A percentile compares a stretch with the other conserved stretches of the same genome.
Conservation (phyloP, 495 filamentous ascomycete genomes). For the Xeromyces bisporus region DNA sequence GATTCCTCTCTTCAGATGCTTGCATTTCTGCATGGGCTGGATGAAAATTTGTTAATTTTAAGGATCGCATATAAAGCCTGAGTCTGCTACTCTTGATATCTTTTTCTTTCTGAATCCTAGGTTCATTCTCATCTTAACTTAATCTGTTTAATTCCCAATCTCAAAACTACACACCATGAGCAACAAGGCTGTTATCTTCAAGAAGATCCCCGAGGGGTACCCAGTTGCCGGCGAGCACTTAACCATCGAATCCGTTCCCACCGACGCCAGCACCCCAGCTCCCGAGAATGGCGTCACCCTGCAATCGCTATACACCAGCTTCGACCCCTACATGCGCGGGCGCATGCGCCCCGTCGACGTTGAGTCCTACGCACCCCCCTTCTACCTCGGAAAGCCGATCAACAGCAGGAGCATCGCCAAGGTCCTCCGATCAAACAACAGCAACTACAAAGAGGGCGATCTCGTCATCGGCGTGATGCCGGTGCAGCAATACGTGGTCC, state of each 20-base stretch:
- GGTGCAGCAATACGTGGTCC: constrained; percentile 41
- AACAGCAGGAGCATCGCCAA: constrained; percentile 38
- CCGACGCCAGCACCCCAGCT: constrained; percentile 47
- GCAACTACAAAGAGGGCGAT: constrained; percentile 47
- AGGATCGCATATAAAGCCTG: no score
- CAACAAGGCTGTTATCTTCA: constrained; percentile 78
- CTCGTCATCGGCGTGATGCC: constrained; percentile 41
- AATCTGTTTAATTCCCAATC: background rate
- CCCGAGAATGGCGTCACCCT: constrained; percentile 54
- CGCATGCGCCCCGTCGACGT: constrained; percentile 32
- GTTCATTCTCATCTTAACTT: background rate
- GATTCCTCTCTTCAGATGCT: no score
- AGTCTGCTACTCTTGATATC: no score
- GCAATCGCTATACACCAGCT: constrained; percentile 61
- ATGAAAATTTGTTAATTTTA: no score
- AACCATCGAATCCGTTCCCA: constrained; percentile 42
- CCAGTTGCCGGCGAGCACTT: constrained; percentile 62
- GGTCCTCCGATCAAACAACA: constrained; percentile 48
- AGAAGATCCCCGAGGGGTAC: constrained; percentile 45
- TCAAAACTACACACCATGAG: background rate
- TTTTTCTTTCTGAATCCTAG: background rate
- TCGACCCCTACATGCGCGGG: constrained; percentile 80
- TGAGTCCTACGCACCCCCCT: constrained; percentile 50
- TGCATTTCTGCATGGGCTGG: no score
- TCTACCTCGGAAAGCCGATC: constrained; percentile 38